Base-by-base conservation (phyloP, 2,329 filamentous ascomycete genomes). In the Pseudogymnoascus destructans region DNA sequence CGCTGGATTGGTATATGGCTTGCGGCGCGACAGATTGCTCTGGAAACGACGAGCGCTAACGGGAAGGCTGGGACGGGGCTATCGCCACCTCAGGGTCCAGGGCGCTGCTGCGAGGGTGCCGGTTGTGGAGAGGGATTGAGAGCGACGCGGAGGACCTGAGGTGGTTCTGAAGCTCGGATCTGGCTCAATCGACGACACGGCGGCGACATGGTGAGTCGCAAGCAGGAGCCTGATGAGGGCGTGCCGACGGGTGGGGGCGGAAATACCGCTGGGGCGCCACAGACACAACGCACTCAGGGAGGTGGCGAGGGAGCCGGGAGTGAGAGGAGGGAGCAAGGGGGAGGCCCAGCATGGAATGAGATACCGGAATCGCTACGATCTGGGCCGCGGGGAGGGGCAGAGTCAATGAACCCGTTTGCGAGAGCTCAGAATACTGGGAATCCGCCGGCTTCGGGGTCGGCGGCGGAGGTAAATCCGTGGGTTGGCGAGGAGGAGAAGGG, bases 381-480 rank as follows among this genome's bases (percentile, higher is more conserved):
- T 59, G 66, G 66, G 13, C 63, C 62, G 36, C 61, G 58, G 15
- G 62, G 60, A 54, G 35, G 58, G n/a, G 7, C 58, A 4, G 49
- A 58, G 9, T 60, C 38, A n/a, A 69, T 64, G n/a, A 70, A 70
- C 57, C 68, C 68, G n/a, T 70, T 64, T 55, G 19, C 66, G 19
- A 46, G 46, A 15, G 32, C 57, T 59, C 7, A 63, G 33, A 21
- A 46, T 60, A 11, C 61, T 59, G 57, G 59, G 54, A 52, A 59
- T 55, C 3, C 60, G 56, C 13, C 35, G 35, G 46, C 33, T 33
- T 23, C 57, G 17, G 40, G 13, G 62, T 57, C 52, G 62, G 61
- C 32, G 63, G 61, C 17, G 64, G 67, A 54, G 66, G 64, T 33
- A 67, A 67, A 60, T 63, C 66, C 23, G 58, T 62, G 59, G 65